Conservation (phyloP, 164 flowering plant species). For the Tinospora cordifolia region DNA sequence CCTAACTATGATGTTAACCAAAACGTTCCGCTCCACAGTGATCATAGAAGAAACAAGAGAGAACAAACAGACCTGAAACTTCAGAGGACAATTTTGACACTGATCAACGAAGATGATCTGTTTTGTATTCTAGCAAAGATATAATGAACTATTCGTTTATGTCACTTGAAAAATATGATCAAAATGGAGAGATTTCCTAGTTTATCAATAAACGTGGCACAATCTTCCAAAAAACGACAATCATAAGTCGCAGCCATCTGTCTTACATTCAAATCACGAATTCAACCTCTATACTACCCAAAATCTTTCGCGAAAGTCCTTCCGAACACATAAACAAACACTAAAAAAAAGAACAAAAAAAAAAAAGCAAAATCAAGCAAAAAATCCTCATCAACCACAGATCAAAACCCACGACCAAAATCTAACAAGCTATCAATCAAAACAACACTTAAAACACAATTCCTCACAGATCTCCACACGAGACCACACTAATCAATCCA, state of each 20-base stretch:
- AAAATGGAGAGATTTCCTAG: neutral
- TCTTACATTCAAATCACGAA: neutral
- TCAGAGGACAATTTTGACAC: neutral
- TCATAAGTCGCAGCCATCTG: neutral
- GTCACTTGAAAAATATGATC: neutral
- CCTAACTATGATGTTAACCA: neutral
- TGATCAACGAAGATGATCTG: neutral
- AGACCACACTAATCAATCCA: neutral
- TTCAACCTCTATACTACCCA: neutral
- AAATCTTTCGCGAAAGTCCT: neutral
- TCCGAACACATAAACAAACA: neutral
- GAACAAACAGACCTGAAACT: neutral
- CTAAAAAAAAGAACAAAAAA: too few species aligned
- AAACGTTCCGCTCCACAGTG: neutral
- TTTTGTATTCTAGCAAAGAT: neutral
- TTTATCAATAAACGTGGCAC: neutral
- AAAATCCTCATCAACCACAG: neutral
- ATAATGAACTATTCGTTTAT: neutral
- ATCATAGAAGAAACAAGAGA: neutral
- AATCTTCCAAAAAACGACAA: neutral
- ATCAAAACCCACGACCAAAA: neutral
- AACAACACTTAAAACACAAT: neutral
- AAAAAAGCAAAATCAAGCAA: neutral
- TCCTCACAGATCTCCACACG: neutral
- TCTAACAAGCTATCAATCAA: conserved; percentile 2